phyloP scores from a whole-genome alignment of 441 rosid species.

The Gossypium lobatum region DNA sequence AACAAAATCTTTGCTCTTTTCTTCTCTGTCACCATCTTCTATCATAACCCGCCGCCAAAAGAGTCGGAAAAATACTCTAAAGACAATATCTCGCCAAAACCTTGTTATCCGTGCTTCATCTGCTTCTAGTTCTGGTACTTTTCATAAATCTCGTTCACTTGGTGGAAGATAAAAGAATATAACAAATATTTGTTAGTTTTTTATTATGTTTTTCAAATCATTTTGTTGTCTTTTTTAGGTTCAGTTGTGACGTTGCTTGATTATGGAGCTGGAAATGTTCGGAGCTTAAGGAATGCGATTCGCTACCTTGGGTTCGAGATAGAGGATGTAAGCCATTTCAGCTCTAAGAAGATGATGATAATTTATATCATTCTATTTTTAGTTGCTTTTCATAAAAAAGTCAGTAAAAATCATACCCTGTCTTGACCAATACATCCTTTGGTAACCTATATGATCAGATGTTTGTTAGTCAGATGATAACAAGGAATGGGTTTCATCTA shows the following conservation, averaged over 20 bases:
- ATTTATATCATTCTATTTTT: not conserved
- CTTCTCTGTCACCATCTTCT: conserved; percentile 16
- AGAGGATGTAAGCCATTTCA: conserved; percentile 49
- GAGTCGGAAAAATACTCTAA: conserved; percentile 21
- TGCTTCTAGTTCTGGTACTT: conserved; percentile 33
- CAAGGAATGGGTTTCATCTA: conserved; percentile 83
- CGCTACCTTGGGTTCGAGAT: conserved; percentile 65
- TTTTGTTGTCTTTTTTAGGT: not conserved
- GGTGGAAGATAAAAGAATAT: not conserved
- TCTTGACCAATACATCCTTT: not conserved
- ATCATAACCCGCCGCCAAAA: conserved; percentile 19
- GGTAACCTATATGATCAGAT: conserved; percentile 3
- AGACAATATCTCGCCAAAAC: conserved; percentile 29
- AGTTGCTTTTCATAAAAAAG: not conserved
- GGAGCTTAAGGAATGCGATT: conserved; percentile 90
- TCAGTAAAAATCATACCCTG: too few species aligned
- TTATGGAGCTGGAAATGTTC: conserved; percentile 92
- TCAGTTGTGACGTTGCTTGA: conserved; percentile 83
- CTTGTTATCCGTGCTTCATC: conserved; percentile 48
- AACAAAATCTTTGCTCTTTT: not conserved
- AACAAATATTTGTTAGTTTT: not conserved
- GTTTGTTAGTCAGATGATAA: conserved; percentile 62
- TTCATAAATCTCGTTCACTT: conserved; percentile 14
- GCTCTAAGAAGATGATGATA: conserved; percentile 13
- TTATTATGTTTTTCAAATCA: not conserved